A percentile compares a stretch with the other conserved stretches of the same genome.
These are phyloP conservation scores for Lyophyllum shimeji DNA, from an alignment of 768 basidiomycete genomes.

Conservation along the genomic window DNA sequence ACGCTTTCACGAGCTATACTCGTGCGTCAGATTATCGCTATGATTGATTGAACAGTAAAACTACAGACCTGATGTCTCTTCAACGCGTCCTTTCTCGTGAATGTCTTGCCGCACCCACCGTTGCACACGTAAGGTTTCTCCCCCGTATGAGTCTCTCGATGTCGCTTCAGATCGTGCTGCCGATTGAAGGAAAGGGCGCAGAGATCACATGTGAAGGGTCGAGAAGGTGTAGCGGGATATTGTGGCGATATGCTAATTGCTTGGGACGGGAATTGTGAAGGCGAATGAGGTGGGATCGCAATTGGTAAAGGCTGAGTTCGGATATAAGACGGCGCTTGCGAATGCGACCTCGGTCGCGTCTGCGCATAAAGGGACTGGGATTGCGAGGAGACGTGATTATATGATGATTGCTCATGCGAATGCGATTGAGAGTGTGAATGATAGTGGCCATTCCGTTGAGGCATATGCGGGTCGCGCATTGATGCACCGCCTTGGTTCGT, in stretches of 20 bases:
- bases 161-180: constrained; percentile 82
- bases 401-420: constrained; percentile 35
- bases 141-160: constrained; percentile 82
- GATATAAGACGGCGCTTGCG: constrained; percentile 31
- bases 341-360: constrained; percentile 41
- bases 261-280: constrained; percentile 24
- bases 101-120: constrained; percentile 83
- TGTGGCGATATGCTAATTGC: constrained; percentile 40
- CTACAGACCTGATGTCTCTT: constrained; percentile 77
- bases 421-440: constrained; percentile 35
- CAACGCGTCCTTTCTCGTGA: constrained; percentile 83
- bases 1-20: constrained; percentile 71
- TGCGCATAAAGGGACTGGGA: constrained; percentile 28
- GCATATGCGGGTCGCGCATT: constrained; percentile 32
- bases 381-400: constrained; percentile 25
- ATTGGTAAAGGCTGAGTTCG: constrained; percentile 14
- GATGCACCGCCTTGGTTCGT: constrained; percentile 23
- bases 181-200: constrained; percentile 84
- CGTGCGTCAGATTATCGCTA: constrained; percentile 12
- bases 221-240: constrained; percentile 56
- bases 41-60: neutral
- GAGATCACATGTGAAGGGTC: constrained; percentile 68
- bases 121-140: constrained; percentile 85
- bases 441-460: constrained; percentile 26
- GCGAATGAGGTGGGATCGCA: constrained; percentile 18